Evolutionary conservation across 2,329 filamentous ascomycete species (phyloP).

Genomic region (Fusarium piperis): DNA sequence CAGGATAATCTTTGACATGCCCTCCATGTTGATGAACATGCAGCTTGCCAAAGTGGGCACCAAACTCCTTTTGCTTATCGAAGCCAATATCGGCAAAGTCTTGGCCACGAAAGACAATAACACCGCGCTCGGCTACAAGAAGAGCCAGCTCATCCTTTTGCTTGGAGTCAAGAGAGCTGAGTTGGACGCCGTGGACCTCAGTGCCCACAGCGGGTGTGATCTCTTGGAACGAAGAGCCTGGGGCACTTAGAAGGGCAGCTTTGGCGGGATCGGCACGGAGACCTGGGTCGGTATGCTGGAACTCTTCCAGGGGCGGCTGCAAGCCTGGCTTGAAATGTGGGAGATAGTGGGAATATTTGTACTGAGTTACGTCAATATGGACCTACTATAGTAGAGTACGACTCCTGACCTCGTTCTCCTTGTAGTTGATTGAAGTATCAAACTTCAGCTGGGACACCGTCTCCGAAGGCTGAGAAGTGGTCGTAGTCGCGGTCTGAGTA

Average conservation of each 20-base stretch:
- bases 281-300: conserved; percentile 1
- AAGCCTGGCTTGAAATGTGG: conserved; percentile 12
- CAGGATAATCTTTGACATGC: conserved; percentile 11
- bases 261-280: neutral
- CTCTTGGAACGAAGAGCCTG: neutral
- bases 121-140: neutral
- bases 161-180: neutral
- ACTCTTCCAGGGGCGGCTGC: conserved; percentile 13
- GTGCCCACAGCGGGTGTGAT: neutral
- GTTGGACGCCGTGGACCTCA: neutral
- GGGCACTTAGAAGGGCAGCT: neutral
- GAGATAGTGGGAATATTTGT: conserved; percentile 16
- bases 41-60: conserved; percentile 2
- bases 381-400: no score
- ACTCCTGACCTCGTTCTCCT: neutral
- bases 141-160: conserved; percentile 7
- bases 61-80: conserved; percentile 6
- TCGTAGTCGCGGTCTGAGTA: neutral
- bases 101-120: conserved; percentile 6
- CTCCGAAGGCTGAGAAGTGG: neutral
- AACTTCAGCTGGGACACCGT: neutral
- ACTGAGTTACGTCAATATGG: neutral
- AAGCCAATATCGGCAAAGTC: conserved; percentile 9
- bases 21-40: conserved; percentile 17
- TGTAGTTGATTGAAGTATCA: neutral